Evolutionary conservation across 305 asterid genomes (phyloP), one percentile per base, ranked within the genome.

Genomic region (Fraxinus sp.): DNA sequence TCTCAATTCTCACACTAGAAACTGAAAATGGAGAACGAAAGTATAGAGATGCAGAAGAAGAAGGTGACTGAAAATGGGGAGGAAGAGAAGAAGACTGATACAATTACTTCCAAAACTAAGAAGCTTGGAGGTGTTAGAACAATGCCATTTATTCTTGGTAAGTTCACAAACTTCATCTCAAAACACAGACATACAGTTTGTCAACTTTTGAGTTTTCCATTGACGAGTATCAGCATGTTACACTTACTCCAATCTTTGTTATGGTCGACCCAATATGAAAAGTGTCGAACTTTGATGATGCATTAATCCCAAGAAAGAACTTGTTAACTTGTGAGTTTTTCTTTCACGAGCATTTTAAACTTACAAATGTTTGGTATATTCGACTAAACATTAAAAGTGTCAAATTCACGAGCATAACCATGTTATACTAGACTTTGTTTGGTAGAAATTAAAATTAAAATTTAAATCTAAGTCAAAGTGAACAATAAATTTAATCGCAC

Each of bases 91-190:
- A 73, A 71, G 70, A 77, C 86, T 64, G 85, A 74, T 57, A 24
- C 1, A 18, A 62, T 2, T 57, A 73, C 22, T n/a, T 79, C n/a
- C 80, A 52, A 78, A 44, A 79, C 64, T 39, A 83, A 78, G 79
- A 84, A 89, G 83, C 89, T 88, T 86, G 93, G 94, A 75, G 94
- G 93, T 82, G 79, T 89, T 78, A 88, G 84, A 86, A 87, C 94
- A 68, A 91, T 91, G 92, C 94, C 94, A 49, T 91, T 91, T 84
- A 91, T 91, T 79, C 93, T 91, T 84, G 94, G 94, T 91, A 32
- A 81, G 85, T 74, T 20, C 79, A 11, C 26, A 41, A 35, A 71
- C 36, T 26, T 73, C 28, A 28, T 64, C 1, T 70, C 75, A 13
- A 35, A 3, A 24, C 72, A 62, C 33, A 9, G 30, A 18, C 72